Percentiles rank a stretch among this genome's conserved stretches.
phyloP scores from a whole-genome alignment of 1,284 basidiomycete genomes.

The Phaffia rhodozyma region DNA sequence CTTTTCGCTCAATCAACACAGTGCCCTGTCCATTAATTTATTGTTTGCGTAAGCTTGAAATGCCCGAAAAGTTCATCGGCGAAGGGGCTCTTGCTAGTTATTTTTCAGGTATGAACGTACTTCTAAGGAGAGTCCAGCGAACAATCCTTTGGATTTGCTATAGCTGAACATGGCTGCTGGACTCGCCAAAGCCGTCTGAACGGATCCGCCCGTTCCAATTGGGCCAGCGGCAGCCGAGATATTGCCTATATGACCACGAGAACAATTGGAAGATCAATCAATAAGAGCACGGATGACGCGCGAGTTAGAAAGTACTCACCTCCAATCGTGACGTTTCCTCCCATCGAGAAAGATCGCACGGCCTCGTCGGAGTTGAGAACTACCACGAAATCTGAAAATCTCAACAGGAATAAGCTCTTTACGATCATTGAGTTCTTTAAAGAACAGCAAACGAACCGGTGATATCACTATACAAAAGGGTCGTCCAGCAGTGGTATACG shows the following conservation, averaged over 20 bases:
- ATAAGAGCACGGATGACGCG: neutral
- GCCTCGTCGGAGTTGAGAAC: constrained; percentile 96
- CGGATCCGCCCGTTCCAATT: constrained; percentile 85
- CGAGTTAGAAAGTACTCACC: constrained; percentile 28
- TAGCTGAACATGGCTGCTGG: constrained; percentile 97
- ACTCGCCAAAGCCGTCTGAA: constrained; percentile 75
- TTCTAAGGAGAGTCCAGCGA: constrained; percentile 87
- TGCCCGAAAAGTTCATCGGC: no score
- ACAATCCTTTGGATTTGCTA: constrained; percentile 90
- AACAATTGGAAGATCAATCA: neutral
- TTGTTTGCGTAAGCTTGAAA: no score
- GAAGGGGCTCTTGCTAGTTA: no score
- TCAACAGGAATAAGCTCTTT: constrained; percentile 1
- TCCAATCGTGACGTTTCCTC: constrained; percentile 92
- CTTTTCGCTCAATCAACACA: constrained; percentile 84
- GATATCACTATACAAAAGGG: constrained; percentile 34
- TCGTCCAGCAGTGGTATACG: no score
- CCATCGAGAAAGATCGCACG: constrained; percentile 84
- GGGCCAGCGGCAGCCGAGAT: constrained; percentile 78
- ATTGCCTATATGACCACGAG: constrained; percentile 42
- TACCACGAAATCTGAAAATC: constrained; percentile 52
- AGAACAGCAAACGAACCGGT: no score
- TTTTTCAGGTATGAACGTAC: neutral
- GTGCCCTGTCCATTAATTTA: constrained; percentile 46
- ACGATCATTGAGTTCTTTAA: no score